These are phyloP conservation scores for Mastigamoeba balamuthi DNA, from an alignment of 78 protist genomes.

Conservation along the genomic window DNA sequence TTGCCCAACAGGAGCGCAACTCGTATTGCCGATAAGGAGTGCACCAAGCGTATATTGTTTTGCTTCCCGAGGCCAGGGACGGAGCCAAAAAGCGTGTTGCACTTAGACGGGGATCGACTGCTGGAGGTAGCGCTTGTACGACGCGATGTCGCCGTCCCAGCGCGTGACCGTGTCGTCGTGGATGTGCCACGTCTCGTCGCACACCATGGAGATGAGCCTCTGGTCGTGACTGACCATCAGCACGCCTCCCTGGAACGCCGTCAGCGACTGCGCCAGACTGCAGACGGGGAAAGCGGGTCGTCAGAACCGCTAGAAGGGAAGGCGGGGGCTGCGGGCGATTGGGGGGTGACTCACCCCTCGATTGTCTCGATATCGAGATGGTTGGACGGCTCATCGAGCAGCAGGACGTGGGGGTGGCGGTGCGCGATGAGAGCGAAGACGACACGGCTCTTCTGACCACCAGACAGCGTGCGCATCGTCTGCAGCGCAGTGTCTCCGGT, in stretches of 20 bases:
- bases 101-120: background rate
- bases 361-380: conserved; percentile 83
- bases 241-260: conserved; percentile 63
- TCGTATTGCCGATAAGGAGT: too few species aligned
- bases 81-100: too few species aligned
- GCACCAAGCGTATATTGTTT: too few species aligned
- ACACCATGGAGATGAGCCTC: conserved; percentile 37
- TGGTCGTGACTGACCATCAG: conserved; percentile 67
- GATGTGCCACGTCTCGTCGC: conserved; percentile 55
- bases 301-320: background rate
- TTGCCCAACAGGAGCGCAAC: too few species aligned
- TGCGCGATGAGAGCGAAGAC: conserved; percentile 52
- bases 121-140: conserved; percentile 14
- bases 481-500: conserved; percentile 61
- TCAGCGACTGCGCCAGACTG: conserved; percentile 47
- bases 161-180: conserved; percentile 23
- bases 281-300: background rate
- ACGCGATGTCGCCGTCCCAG: conserved; percentile 32
- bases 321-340: background rate
- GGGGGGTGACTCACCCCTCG: conserved; percentile 19
- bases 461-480: conserved; percentile 72
- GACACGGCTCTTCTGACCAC: conserved; percentile 83
- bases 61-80: too few species aligned
- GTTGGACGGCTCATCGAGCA: conserved; percentile 93
- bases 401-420: conserved; percentile 61